Conservation (phyloP, 345 rosid species). For the Corchorus olitorius region DNA sequence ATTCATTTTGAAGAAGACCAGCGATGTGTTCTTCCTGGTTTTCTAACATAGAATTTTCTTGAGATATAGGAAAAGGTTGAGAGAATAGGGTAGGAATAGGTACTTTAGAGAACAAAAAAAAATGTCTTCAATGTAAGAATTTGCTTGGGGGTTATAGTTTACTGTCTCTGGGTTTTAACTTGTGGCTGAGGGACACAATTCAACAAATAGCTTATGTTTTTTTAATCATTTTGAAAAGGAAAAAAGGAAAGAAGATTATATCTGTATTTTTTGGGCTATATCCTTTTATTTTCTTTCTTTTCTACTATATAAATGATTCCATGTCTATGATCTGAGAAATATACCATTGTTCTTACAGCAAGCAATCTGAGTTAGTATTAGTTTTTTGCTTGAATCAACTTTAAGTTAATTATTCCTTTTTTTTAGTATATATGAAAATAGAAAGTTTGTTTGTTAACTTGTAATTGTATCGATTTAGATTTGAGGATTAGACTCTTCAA, state of each 20-base stretch:
- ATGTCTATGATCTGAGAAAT: conserved; percentile 7
- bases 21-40: background rate
- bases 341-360: background rate
- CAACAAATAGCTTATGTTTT: conserved; percentile 16
- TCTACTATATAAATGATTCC: background rate
- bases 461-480: background rate
- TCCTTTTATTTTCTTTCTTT: background rate
- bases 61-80: conserved; percentile 1
- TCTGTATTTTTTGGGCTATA: background rate
- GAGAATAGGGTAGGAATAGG: conserved; percentile 8
- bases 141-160: background rate
- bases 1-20: conserved; percentile 7
- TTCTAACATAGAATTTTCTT: conserved; percentile 19
- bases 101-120: background rate
- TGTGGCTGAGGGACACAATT: conserved; percentile 6
- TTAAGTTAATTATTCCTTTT: background rate
- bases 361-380: background rate
- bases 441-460: background rate
- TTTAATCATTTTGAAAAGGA: background rate
- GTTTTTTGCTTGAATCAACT: background rate
- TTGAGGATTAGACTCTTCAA: background rate
- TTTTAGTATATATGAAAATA: background rate
- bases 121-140: conserved; percentile 16
- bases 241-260: conserved; percentile 2
- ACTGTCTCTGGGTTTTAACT: conserved; percentile 6